Evolutionary conservation across 805 yeast species (phyloP).

Genomic region (Nakazawaea holstii): DNA sequence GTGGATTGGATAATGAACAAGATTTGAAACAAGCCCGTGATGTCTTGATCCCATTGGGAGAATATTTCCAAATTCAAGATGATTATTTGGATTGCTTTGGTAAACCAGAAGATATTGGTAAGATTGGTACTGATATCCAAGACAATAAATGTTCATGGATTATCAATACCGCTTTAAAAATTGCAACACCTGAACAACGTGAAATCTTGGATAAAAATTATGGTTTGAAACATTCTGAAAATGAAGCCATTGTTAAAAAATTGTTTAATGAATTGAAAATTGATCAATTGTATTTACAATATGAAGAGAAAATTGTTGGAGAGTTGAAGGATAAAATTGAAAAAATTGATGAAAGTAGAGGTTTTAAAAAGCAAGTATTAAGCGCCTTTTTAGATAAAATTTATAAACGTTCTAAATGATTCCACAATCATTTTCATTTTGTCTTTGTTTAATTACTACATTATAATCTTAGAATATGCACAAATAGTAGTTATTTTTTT

Average conservation of each 20-base stretch:
- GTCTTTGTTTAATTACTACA: no score
- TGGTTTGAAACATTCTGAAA: conserved; percentile 70
- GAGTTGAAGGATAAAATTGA: conserved; percentile 62
- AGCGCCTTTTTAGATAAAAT: conserved; percentile 82
- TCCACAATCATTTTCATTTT: no score
- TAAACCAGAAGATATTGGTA: conserved; percentile 94
- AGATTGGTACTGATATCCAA: conserved; percentile 96
- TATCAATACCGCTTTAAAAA: conserved; percentile 82
- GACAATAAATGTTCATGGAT: conserved; percentile 99
- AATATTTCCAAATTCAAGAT: conserved; percentile 98
- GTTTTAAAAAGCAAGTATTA: conserved; percentile 87
- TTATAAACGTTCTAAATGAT: conserved; percentile 83
- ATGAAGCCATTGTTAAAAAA: conserved; percentile 66
- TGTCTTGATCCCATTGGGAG: conserved; percentile 90
- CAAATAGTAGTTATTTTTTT: neutral
- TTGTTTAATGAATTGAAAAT: conserved; percentile 72
- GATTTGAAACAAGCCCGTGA: conserved; percentile 87
- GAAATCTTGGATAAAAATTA: conserved; percentile 77
- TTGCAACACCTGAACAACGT: conserved; percentile 79
- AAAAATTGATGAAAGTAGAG: conserved; percentile 81
- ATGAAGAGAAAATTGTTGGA: conserved; percentile 74
- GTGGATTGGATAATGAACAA: conserved; percentile 63
- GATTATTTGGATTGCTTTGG: conserved; percentile 97
- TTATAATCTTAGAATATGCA: neutral
- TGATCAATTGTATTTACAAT: conserved; percentile 63